Percentiles rank a stretch among this genome's conserved stretches.
These are phyloP conservation scores for Vitis hybrid DNA, from an alignment of 177 flowering plant genomes.

Conservation along the genomic window DNA sequence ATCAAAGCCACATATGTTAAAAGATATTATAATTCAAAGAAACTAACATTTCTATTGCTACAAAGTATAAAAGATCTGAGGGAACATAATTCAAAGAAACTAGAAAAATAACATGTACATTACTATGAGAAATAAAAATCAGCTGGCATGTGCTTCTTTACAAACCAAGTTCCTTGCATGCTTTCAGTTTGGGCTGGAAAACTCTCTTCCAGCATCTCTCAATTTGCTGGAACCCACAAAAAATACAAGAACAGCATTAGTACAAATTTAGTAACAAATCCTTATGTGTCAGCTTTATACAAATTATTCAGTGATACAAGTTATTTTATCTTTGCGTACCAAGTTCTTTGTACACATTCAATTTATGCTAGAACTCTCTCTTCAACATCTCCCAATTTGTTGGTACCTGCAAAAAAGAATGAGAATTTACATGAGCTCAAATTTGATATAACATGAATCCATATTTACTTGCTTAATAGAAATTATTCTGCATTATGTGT, in stretches of 20 bases:
- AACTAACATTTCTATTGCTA: too few species aligned
- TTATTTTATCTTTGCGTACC: neutral
- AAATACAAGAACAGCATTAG: too few species aligned
- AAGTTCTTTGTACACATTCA: neutral
- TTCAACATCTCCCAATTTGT: slow-evolving; percentile 12
- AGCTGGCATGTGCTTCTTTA: neutral
- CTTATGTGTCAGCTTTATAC: too few species aligned
- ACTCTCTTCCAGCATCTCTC: too few species aligned
- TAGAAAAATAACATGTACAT: neutral
- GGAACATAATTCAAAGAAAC: neutral
- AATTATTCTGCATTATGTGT: neutral
- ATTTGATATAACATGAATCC: neutral
- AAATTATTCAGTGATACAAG: too few species aligned
- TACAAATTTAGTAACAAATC: too few species aligned
- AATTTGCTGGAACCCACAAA: too few species aligned
- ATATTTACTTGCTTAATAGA: neutral
- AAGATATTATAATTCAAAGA: too few species aligned
- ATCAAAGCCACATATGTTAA: too few species aligned
- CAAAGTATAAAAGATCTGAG: neutral
- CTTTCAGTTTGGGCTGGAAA: too few species aligned
- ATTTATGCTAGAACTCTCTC: slow-evolving; percentile 21
- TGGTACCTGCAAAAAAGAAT: slow-evolving; percentile 23
- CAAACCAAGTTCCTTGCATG: neutral
- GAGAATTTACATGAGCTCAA: neutral
- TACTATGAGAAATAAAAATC: neutral